Base-by-base conservation (phyloP, 2,329 filamentous ascomycete species). In the Hymenoscyphus repandus region DNA sequence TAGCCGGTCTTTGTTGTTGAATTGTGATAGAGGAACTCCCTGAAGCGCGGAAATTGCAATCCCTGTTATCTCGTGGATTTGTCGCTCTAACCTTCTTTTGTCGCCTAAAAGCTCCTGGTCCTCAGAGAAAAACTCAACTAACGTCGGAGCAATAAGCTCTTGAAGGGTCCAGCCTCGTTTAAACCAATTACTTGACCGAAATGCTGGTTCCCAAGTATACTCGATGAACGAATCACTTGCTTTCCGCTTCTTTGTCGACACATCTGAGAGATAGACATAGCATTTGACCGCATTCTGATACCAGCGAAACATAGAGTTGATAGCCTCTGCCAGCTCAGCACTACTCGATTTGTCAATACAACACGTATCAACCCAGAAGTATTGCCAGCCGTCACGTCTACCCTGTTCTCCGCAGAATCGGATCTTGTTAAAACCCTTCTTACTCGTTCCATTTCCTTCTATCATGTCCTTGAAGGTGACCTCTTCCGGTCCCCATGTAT, bases 1-100 rank as follows among this genome's bases (percentile, higher is more conserved):
- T 67, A 73, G 27, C 30, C 48, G 45, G 31, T 57, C 54, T 17
- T 47, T 33, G 33, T 50, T 20, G 20, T n/a, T 46, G 13, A 54
- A 50, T 20, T 49, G 3, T n/a, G 47, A 49, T 10, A 51, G 43
- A 47, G 43, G 32, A 12, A 38, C 42, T 42, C 49, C 49, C 42
- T 39, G 48, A 38, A 57, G 46, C 1, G 48, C 51, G 13, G 37
- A 32, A 15, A 42, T 15, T 13, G 52, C 18, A 33, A 57, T 54
- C 6, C 40, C 39, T 13, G 54, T 52, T 40, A 50, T 52, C 27
- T 54, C 46, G 30, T 49, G 43, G 31, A 57, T 40, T 31, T n/a
- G 32, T 34, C 22, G 33, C 43, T 52, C 49, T 45, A 57, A 37
- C 10, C 22, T 38, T 18, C 22, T 39, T 38, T 57, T 57, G 34